Base-by-base conservation (phyloP, 1,284 basidiomycete genomes). In the Waitea zeae region DNA sequence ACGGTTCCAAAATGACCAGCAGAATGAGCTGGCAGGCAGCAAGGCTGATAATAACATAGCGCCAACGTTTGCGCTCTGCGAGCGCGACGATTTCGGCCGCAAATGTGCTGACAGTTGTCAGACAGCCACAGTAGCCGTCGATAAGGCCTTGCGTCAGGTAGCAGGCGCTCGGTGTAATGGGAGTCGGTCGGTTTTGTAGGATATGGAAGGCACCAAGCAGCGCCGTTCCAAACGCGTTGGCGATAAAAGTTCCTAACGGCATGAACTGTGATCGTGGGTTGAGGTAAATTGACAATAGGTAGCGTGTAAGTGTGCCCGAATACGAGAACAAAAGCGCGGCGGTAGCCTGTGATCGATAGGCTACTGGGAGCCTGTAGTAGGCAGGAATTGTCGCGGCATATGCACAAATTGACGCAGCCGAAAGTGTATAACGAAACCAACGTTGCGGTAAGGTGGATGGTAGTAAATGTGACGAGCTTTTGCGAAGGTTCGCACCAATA, bases 61-160 rank as follows among this genome's bases (percentile, higher is more conserved):
- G 46, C 58, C 67, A 73, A 18, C 70, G 69, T 44, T 64, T 67
- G 46, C 62, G 52, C 9, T 62, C 52, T 31, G 57, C 58, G 35
- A 95, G 55, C 3, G 68, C 67, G 5, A 62, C 54, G 20, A 87
- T 54, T 52, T 99, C 95, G 3, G 78, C 76, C 2, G 75, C 80
- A 50, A 97, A 93, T 9, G 92, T 98, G 54, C 84, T 90, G 41
- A 99, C 69, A 0, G 95, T 99, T 3, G 81, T 92, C 42, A 98
- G 60, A 54, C 88, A 90, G 5, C 92, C 95, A 49, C 92, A 97
- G 49, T 90, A 96, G 2, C 95, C 95, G 48, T 96, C 84, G 20
- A 67, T 62, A 18, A 98, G 56, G 1, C 84, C 88, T 49, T 82
- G 75, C 31, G 93, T 53, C 13, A 84, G 60, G 26, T 70, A 65